Evolutionary conservation across 108 stramenopile genomes (phyloP).

Genomic region (Skeletonema menzelii): DNA sequence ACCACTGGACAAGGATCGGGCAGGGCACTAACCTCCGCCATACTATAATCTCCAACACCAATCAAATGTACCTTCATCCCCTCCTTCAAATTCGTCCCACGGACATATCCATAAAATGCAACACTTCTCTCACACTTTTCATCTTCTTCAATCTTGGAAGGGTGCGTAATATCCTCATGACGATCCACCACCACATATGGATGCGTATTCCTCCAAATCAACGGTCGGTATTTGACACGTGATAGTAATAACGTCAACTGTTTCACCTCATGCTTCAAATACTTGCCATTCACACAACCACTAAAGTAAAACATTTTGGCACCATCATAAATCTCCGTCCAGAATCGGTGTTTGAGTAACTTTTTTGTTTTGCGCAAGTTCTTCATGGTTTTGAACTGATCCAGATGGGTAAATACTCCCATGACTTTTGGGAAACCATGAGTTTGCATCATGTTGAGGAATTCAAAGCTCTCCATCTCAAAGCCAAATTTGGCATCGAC

Average conservation of each 20-base stretch:
- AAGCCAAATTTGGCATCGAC: slow-evolving; percentile 99
- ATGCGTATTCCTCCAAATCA: slow-evolving; percentile 98
- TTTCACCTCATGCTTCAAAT: slow-evolving; percentile 93
- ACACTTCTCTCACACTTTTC: slow-evolving; percentile 81
- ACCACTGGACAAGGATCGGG: slow-evolving; percentile 87
- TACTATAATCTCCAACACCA: slow-evolving; percentile 94
- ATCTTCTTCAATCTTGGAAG: slow-evolving; percentile 75
- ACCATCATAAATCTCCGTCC: slow-evolving; percentile 98
- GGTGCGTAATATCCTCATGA: slow-evolving; percentile 90
- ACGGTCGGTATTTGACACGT: slow-evolving; percentile 94
- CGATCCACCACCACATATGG: slow-evolving; percentile 96
- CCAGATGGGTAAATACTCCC: slow-evolving; percentile 98
- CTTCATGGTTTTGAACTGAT: slow-evolving; percentile 92
- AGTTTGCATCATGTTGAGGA: slow-evolving; percentile 95
- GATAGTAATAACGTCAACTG: slow-evolving; percentile 87
- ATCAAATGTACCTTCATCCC: slow-evolving; percentile 90
- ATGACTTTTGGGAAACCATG: slow-evolving; percentile 99
- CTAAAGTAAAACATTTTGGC: slow-evolving; percentile 98
- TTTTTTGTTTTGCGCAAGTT: slow-evolving; percentile 93
- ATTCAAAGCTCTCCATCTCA: slow-evolving; percentile 99
- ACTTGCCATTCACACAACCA: slow-evolving; percentile 94
- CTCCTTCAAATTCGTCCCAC: slow-evolving; percentile 93
- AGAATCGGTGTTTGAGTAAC: slow-evolving; percentile 95
- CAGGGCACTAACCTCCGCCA: slow-evolving; percentile 70
- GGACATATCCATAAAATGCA: slow-evolving; percentile 94